Base-by-base conservation (phyloP, 306 rosid species). In the Bauhinia variegata region DNA sequence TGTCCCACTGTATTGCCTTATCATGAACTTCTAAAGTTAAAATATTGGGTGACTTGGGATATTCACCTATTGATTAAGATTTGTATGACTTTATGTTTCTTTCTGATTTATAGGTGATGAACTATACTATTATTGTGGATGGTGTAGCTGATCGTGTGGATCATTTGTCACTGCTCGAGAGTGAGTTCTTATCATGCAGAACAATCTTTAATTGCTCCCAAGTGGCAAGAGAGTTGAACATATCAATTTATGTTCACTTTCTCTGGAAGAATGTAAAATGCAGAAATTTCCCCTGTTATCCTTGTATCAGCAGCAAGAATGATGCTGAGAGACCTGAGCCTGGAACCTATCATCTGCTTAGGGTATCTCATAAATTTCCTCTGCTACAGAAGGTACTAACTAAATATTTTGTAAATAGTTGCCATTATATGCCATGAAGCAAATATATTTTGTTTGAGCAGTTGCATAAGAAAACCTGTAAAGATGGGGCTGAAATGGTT, bases 321-420 rank as follows among this genome's bases (percentile, higher is more conserved):
- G 81, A 72, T 61, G 23, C 63, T 44, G 73, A 72, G 79, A 78
- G 63, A 67, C 83, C 76, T 19, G 78, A 83, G 59, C 70, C 71
- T 72, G 89, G 89, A 77, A 74, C 70, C 65, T 93, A 82, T 83
- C 81, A 87, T 79, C 79, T 93, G 69, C 83, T 93, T 32, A 74
- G 62, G 63, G 71, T 89, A 65, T 83, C 80, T 65, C 97, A 89
- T 78, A 93, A 87, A 74, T 88, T 89, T 84, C 93, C 96, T 39
- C 64, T 52, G 18, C 75, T 74, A 48, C 80, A 65, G 48, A 92
- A 84, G 91, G 96, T 84, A 82, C 14, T 15, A 48, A 54, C 72
- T 74, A 36, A 41, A 34, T 47, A 73, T 46, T 63, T 32, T 62
- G 28, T 23, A 28, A 46, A 19, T 65, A 59, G 32, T 64, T 60